A percentile compares a stretch with the other conserved stretches of the same genome.
phyloP scores from a whole-genome alignment of 805 yeast genomes.

The Myxozyma nipponensis region DNA sequence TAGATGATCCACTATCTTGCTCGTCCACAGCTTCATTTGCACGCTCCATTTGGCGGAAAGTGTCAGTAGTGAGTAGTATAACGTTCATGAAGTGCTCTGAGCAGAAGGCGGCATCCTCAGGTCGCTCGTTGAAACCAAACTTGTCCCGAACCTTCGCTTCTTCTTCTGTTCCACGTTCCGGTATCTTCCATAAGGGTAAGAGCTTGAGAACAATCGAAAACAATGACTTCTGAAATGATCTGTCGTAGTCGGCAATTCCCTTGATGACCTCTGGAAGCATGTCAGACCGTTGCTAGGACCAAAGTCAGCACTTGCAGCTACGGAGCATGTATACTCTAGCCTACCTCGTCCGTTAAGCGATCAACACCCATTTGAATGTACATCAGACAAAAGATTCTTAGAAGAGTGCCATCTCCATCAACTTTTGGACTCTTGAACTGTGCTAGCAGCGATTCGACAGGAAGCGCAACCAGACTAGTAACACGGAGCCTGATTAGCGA shows the following conservation, averaged over 20 bases:
- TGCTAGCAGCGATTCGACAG: conserved; percentile 55
- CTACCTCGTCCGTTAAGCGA: conserved; percentile 42
- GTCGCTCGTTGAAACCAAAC: conserved; percentile 39
- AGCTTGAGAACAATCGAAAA: conserved; percentile 59
- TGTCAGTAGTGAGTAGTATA: conserved; percentile 52
- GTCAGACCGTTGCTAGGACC: conserved; percentile 30
- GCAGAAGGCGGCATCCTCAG: conserved; percentile 46
- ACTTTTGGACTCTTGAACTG: conserved; percentile 61
- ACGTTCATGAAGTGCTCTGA: conserved; percentile 50
- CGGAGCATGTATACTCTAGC: not conserved
- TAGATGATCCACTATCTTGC: not conserved
- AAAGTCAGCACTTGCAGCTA: not conserved
- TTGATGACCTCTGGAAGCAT: conserved; percentile 49
- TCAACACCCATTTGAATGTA: conserved; percentile 67
- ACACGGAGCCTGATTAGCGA: not conserved
- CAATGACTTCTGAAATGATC: conserved; percentile 50
- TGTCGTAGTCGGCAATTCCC: conserved; percentile 44
- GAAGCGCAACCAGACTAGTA: conserved; percentile 48
- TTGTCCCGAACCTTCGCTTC: conserved; percentile 39
- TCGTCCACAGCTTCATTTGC: not conserved
- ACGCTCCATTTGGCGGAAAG: conserved; percentile 3
- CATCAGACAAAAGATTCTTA: conserved; percentile 39
- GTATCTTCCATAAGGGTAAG: conserved; percentile 47
- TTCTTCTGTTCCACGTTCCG: conserved; percentile 47
- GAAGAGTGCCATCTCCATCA: conserved; percentile 8